Percentiles rank a stretch among this genome's conserved stretches.
Conservation (phyloP, 2,329 filamentous ascomycete genomes). For the Colletotrichum lupini region DNA sequence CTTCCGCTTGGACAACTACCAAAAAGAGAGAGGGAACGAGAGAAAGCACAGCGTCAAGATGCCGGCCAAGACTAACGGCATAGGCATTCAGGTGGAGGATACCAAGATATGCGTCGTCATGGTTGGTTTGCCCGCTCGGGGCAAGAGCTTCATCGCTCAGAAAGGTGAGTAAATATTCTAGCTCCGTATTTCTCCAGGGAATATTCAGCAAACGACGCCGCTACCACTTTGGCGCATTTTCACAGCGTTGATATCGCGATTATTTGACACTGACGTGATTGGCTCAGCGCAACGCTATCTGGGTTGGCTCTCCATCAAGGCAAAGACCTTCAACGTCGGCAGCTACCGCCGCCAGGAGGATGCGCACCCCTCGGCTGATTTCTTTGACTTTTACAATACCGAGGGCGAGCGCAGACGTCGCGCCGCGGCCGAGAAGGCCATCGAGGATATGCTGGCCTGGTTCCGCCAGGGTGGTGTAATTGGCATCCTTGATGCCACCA, state of each 20-base stretch:
- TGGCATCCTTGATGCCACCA: constrained; percentile 95
- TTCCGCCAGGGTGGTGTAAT: constrained; percentile 84
- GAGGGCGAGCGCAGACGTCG: constrained; percentile 91
- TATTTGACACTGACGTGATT: background rate
- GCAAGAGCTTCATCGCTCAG: constrained; percentile 97
- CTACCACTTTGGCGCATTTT: background rate
- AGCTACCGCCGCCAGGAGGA: constrained; percentile 92
- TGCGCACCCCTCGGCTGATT: constrained; percentile 90
- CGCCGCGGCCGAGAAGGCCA: constrained; percentile 90
- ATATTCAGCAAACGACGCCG: background rate
- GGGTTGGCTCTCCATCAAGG: constrained; percentile 93
- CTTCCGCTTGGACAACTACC: constrained; percentile 12
- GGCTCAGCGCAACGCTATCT: constrained; percentile 88
- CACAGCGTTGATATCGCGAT: background rate
- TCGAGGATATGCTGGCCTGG: constrained; percentile 95
- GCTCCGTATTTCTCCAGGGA: background rate
- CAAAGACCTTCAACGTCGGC: constrained; percentile 97
- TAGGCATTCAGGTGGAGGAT: constrained; percentile 90
- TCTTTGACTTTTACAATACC: constrained; percentile 91
- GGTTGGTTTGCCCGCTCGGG: constrained; percentile 94
- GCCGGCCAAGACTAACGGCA: constrained; percentile 68
- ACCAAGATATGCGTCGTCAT: constrained; percentile 98
- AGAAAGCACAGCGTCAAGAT: constrained; percentile 45
- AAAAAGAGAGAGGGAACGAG: background rate
- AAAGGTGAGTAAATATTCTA: constrained; percentile 73